A percentile compares a stretch with the other conserved stretches of the same genome.
phyloP scores from a whole-genome alignment of 257 asterid genomes.

The Ophiorrhiza pumila region DNA sequence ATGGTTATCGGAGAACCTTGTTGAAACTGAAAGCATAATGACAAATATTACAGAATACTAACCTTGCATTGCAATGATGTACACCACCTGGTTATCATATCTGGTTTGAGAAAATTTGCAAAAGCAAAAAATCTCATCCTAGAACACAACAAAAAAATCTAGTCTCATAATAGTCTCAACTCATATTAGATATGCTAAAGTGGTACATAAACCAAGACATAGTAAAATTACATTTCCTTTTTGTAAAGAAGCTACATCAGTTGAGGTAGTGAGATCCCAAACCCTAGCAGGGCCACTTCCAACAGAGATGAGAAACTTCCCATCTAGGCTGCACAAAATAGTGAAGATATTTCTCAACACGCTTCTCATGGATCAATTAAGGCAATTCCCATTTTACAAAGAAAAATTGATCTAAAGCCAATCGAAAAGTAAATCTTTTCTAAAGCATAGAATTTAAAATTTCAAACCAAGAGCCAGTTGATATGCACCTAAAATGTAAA shows the following conservation, averaged over 20 bases:
- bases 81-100: conserved; percentile 56
- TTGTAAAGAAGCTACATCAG: conserved; percentile 57
- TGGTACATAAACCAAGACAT: background rate
- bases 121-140: conserved; percentile 73
- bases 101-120: conserved; percentile 64
- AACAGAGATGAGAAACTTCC: conserved; percentile 72
- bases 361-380: background rate
- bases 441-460: background rate
- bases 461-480: too few relatives aligned
- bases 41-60: conserved; percentile 11
- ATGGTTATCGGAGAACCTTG: background rate
- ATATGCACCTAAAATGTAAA: too few relatives aligned
- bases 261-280: conserved; percentile 65
- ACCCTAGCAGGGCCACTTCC: conserved; percentile 85
- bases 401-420: too few relatives aligned
- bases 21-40: background rate
- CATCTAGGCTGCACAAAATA: too few relatives aligned
- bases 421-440: background rate
- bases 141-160: conserved; percentile 23
- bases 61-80: conserved; percentile 62
- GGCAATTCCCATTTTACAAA: background rate
- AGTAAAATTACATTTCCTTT: conserved; percentile 52
- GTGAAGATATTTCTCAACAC: conserved; percentile 19
- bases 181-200: background rate
- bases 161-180: too few relatives aligned